A percentile compares a stretch with the other conserved stretches of the same genome.
These are phyloP conservation scores for Phytophthora idaei DNA, from an alignment of 352 stramenopile species.

Conservation along the genomic window DNA sequence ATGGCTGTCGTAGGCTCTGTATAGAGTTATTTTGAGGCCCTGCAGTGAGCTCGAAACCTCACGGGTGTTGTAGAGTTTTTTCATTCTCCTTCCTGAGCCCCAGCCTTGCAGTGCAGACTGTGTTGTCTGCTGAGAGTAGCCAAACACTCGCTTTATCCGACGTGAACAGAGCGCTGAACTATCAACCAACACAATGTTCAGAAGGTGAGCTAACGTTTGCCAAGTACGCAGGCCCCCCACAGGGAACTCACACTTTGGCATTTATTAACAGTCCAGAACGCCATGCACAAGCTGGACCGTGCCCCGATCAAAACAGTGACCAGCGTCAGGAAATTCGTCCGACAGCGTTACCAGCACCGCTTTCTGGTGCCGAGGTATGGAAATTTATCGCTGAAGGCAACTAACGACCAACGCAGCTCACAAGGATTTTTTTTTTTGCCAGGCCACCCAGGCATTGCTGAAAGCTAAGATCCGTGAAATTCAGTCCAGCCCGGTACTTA, in stretches of 20 bases:
- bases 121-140: not conserved
- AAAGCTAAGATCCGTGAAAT: slow-evolving; percentile 84
- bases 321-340: slow-evolving; percentile 47
- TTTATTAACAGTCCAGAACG: slow-evolving; percentile 35
- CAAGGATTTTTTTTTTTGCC: slow-evolving; percentile 1
- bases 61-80: slow-evolving; percentile 4
- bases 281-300: slow-evolving; percentile 33
- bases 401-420: not conserved
- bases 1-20: slow-evolving; percentile 6
- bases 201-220: slow-evolving; percentile 17
- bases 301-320: slow-evolving; percentile 40
- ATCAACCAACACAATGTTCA: slow-evolving; percentile 12
- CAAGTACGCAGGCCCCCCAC: not conserved
- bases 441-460: slow-evolving; percentile 62
- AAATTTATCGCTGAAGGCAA: not conserved
- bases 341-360: slow-evolving; percentile 50
- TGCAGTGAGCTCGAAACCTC: slow-evolving; percentile 18
- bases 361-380: slow-evolving; percentile 60
- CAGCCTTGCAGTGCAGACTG: slow-evolving; percentile 7
- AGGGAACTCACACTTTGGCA: slow-evolving; percentile 3
- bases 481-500: slow-evolving; percentile 76
- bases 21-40: slow-evolving; percentile 28
- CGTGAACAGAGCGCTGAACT: not conserved
- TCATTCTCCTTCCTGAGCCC: slow-evolving; percentile 23
- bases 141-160: slow-evolving; percentile 1